Conservation (phyloP, 192 early-diverging fungal species). For the Coemansia sp. region DNA sequence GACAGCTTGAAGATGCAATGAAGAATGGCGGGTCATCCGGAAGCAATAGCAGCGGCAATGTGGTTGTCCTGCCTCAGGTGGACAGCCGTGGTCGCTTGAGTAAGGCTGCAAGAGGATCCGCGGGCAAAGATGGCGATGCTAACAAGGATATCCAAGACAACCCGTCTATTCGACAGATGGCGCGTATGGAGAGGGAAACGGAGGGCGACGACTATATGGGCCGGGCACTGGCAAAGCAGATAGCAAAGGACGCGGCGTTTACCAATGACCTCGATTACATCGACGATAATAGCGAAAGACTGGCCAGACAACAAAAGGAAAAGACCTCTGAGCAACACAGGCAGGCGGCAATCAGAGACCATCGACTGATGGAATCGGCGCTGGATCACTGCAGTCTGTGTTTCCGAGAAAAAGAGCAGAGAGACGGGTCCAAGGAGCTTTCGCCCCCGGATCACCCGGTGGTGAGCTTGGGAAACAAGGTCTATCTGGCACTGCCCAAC, state of each 20-base stretch:
- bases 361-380: conserved; percentile 61
- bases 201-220: conserved; percentile 23
- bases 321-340: conserved; percentile 65
- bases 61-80: not conserved
- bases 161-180: conserved; percentile 22
- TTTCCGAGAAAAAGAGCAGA: conserved; percentile 55
- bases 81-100: not conserved
- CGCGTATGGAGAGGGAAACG: conserved; percentile 25
- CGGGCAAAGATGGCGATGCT: not conserved
- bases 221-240: conserved; percentile 21
- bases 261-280: conserved; percentile 81
- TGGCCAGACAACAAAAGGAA: conserved; percentile 57
- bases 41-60: not conserved
- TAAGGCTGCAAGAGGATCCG: not conserved
- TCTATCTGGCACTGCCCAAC: conserved; percentile 77
- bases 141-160: not conserved
- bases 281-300: conserved; percentile 81
- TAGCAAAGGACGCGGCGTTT: conserved; percentile 48
- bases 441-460: conserved; percentile 65
- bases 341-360: conserved; percentile 64
- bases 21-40: too few species aligned
- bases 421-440: conserved; percentile 43
- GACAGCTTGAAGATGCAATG: too few species aligned
- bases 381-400: conserved; percentile 64
- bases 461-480: conserved; percentile 70